Evolutionary conservation across 2,329 filamentous ascomycete genomes (phyloP), one percentile per base, ranked within the genome.

Genomic region (Penicillium digitatum): DNA sequence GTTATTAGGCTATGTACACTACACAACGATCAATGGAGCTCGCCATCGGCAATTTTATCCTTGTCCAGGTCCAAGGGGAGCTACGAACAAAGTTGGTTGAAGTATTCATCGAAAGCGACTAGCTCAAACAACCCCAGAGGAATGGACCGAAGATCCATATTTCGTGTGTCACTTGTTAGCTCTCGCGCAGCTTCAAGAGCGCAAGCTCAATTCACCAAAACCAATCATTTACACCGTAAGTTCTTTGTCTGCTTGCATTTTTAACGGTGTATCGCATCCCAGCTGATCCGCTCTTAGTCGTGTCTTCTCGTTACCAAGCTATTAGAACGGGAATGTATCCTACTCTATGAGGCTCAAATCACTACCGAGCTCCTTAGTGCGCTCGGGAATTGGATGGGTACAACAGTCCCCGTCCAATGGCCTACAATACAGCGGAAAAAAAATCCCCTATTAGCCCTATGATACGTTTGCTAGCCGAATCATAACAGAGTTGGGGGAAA

Each of bases 91-190:
- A 6, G 24, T 26, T 26, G 24, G 24, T 26, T 26, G 24, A 6
- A 26, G 24, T 6, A 32, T 56, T 16, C 39, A 14, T 27, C 8
- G n/a, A 14, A 52, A 60, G 38, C 31, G 43, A 29, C 18, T 52
- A 24, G 53, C 48, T 31, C 56, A 55, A 38, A 55, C 39, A n/a
- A 57, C 51, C 14, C 55, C 54, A 12, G 45, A 45, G 8, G 44
- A 58, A 38, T 61, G 58, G 60, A 53, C 31, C 9, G 37, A 54
- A 31, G 58, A 61, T 48, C 56, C 58, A 12, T 61, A 62, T 48
- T 59, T 59, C 18, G 2, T 61, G 22, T 59, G 58, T 48, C 37
- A 47, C 32, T 48, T 62, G 16, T 43, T 62, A 22, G 52, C 58
- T 35, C 52, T 62, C 24, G 58, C 56, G 14, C 60, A 62, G 40